Evolutionary conservation across 306 rosid species (phyloP).

Genomic region (Abrus precatorius): DNA sequence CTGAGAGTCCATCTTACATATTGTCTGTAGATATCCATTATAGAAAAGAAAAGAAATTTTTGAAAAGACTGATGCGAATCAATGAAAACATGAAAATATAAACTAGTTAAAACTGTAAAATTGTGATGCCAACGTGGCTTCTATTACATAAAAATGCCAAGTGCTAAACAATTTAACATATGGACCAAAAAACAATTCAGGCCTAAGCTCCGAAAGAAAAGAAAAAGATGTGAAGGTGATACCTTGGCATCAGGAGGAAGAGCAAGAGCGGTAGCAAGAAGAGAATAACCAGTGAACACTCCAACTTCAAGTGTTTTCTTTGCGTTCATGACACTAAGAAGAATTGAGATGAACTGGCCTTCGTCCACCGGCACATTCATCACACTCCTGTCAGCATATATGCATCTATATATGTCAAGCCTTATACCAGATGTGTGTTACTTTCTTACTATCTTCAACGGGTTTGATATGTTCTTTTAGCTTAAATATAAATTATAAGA

Average conservation of each 20-base stretch:
- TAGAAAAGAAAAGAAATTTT: no score
- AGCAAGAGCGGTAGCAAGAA: slow-evolving; percentile 73
- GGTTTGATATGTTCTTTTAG: no score
- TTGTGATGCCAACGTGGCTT: background rate
- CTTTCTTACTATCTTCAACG: no score
- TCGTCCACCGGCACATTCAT: slow-evolving; percentile 67
- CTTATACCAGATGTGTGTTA: no score
- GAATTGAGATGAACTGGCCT: slow-evolving; percentile 61
- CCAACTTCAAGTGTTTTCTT: slow-evolving; percentile 71
- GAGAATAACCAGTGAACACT: slow-evolving; percentile 78
- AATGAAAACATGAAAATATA: no score
- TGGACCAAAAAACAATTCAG: no score
- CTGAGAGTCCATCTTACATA: no score
- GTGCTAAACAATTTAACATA: no score
- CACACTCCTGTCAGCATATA: slow-evolving; percentile 49
- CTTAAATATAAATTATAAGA: no score
- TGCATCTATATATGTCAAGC: background rate
- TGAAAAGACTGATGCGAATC: no score
- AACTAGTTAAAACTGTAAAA: no score
- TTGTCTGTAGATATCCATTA: no score
- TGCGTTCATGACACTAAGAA: slow-evolving; percentile 65
- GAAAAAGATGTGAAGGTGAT: background rate
- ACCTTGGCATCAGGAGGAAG: slow-evolving; percentile 64
- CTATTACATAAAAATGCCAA: background rate
- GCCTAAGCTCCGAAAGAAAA: background rate